Evolutionary conservation across 805 yeast genomes (phyloP).

Genomic region (Dipodascopsis uninucleata): DNA sequence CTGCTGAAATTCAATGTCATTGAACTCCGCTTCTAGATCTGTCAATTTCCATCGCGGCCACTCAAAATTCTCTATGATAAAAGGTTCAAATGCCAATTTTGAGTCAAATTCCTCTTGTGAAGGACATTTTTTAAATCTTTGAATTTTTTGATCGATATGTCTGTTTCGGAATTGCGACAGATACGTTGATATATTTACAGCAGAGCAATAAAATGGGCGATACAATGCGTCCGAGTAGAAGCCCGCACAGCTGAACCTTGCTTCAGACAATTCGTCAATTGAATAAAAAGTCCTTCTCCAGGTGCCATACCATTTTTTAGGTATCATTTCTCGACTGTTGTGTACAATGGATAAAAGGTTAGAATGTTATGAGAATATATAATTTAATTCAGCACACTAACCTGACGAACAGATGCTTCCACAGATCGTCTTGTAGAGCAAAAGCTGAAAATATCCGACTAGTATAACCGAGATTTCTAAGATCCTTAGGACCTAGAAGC

Average conservation of each 20-base stretch:
- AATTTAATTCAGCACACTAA: no score
- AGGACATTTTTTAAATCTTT: constrained; percentile 51
- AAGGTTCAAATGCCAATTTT: constrained; percentile 55
- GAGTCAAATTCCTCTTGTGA: constrained; percentile 44
- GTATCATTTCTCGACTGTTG: constrained; percentile 32
- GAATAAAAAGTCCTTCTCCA: constrained; percentile 67
- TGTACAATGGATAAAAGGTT: constrained; percentile 24
- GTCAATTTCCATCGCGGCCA: constrained; percentile 69
- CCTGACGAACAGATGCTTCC: constrained; percentile 57
- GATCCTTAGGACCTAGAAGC: constrained; percentile 46
- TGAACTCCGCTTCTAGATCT: constrained; percentile 50
- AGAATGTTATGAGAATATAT: not conserved
- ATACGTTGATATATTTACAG: constrained; percentile 51
- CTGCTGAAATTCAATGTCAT: constrained; percentile 66
- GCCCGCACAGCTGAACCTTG: constrained; percentile 43
- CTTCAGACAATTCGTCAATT: constrained; percentile 41
- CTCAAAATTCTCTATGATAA: constrained; percentile 47
- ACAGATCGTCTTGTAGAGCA: constrained; percentile 70
- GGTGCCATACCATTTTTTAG: constrained; percentile 63
- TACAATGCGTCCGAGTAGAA: constrained; percentile 76
- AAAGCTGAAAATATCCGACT: constrained; percentile 72
- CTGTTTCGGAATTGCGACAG: constrained; percentile 48
- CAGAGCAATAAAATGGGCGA: constrained; percentile 79
- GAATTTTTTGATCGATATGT: constrained; percentile 45
- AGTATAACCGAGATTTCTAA: constrained; percentile 52